Conservation (phyloP, 192 early-diverging fungal species). For the Coemansia sp. region DNA sequence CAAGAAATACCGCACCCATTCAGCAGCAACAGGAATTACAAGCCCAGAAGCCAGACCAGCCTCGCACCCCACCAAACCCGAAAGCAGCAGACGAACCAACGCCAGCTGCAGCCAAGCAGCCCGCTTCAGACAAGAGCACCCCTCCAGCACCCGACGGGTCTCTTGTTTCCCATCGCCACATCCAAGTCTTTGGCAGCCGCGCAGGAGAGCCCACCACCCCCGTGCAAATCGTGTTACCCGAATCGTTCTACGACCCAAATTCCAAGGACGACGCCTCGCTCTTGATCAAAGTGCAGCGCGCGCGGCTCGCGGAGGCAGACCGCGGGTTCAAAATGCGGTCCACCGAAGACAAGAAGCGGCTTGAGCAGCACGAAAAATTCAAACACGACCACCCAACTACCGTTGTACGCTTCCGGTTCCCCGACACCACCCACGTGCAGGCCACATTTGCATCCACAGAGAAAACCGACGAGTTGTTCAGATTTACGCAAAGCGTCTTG, state of each 20-base stretch:
- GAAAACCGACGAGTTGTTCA: slow-evolving; percentile 34
- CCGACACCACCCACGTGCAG: slow-evolving; percentile 75
- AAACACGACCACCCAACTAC: slow-evolving; percentile 48
- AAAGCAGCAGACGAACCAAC: neutral
- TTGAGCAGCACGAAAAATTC: slow-evolving; percentile 44
- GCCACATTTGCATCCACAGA: slow-evolving; percentile 74
- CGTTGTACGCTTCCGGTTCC: slow-evolving; percentile 80
- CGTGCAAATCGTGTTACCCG: slow-evolving; percentile 71
- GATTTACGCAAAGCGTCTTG: slow-evolving; percentile 22
- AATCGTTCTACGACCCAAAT: slow-evolving; percentile 82
- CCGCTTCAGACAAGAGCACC: neutral
- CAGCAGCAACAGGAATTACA: neutral
- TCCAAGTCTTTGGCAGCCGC: slow-evolving; percentile 61
- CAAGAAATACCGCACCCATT: neutral
- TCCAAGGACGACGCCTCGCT: slow-evolving; percentile 66
- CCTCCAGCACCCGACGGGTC: neutral
- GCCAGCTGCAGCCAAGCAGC: neutral
- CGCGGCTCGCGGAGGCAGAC: slow-evolving; percentile 63
- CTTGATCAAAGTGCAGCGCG: slow-evolving; percentile 62
- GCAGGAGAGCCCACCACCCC: slow-evolving; percentile 31
- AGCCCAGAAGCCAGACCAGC: neutral
- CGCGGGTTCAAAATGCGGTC: slow-evolving; percentile 76
- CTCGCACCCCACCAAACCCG: neutral
- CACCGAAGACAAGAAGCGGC: slow-evolving; percentile 72
- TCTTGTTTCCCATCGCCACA: slow-evolving; percentile 17